Conservation (phyloP, 2,329 filamentous ascomycete genomes). For the Aphanoascus verrucosus region DNA sequence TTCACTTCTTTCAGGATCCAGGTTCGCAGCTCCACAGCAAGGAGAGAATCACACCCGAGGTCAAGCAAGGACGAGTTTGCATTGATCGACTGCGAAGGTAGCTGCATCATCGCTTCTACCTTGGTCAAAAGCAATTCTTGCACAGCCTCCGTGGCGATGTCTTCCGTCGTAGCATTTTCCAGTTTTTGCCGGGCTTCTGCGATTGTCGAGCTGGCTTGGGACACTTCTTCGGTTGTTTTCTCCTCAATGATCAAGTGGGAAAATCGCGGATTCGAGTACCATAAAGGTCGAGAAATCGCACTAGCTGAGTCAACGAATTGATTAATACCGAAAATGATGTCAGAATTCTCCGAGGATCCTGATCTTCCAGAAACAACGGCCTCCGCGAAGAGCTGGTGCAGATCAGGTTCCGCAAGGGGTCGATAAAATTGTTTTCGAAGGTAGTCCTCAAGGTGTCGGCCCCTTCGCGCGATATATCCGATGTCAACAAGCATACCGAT, state of each 20-base stretch:
- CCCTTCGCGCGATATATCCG: slow-evolving; percentile 12
- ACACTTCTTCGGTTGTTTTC: no score
- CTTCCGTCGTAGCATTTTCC: no score
- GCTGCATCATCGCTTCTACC: no score
- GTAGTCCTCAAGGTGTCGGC: neutral
- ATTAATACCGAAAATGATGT: slow-evolving; percentile 25
- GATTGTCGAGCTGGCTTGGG: no score
- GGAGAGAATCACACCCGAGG: slow-evolving; percentile 13
- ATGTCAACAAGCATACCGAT: neutral
- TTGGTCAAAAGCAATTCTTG: no score
- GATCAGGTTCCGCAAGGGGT: slow-evolving; percentile 41
- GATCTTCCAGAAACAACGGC: slow-evolving; percentile 38
- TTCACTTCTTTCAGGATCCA: slow-evolving; percentile 14
- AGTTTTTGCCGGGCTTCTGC: no score
- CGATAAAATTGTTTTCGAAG: slow-evolving; percentile 30
- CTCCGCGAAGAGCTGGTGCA: slow-evolving; percentile 46
- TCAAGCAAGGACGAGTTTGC: slow-evolving; percentile 7
- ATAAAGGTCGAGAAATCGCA: neutral
- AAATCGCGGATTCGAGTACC: neutral
- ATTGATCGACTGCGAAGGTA: neutral
- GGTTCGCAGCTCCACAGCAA: slow-evolving; percentile 14
- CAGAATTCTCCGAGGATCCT: slow-evolving; percentile 33
- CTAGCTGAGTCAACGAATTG: no score
- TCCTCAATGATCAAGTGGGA: neutral
- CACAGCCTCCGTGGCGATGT: no score